phyloP scores from a whole-genome alignment of 1,284 basidiomycete genomes.

The Heterobasidion irregulare region DNA sequence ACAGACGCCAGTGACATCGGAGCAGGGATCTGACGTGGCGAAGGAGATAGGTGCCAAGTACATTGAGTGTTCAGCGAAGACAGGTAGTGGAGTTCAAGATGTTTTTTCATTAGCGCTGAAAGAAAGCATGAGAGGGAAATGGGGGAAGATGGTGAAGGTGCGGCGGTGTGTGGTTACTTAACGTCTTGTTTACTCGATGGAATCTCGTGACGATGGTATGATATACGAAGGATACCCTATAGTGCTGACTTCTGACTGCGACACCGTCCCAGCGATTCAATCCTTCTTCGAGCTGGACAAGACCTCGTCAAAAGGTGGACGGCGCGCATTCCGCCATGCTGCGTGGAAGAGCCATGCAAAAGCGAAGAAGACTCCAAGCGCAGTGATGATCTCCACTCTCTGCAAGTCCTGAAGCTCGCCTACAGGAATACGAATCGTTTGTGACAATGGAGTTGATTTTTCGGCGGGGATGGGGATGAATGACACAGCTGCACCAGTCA shows the following conservation, averaged over 20 bases:
- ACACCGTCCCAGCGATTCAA: not conserved
- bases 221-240: not conserved
- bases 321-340: not conserved
- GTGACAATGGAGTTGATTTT: not conserved
- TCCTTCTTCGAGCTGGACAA: not conserved
- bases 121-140: constrained; percentile 76
- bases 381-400: not conserved
- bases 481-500: not conserved
- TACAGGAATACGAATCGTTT: not conserved
- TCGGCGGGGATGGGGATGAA: not conserved
- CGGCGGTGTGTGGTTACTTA: constrained; percentile 75
- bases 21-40: constrained; percentile 76
- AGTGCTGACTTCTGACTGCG: not conserved
- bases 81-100: constrained; percentile 81
- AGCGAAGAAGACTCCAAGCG: not conserved
- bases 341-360: not conserved
- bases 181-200: constrained; percentile 1
- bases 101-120: constrained; percentile 88
- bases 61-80: constrained; percentile 92
- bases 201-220: not conserved
- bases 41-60: constrained; percentile 94
- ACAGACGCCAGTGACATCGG: constrained; percentile 72
- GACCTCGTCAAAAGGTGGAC: not conserved
- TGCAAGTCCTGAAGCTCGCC: not conserved
- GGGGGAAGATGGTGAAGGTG: constrained; percentile 68